phyloP scores from a whole-genome alignment of 768 basidiomycete species.

The Calocera viscosa region DNA sequence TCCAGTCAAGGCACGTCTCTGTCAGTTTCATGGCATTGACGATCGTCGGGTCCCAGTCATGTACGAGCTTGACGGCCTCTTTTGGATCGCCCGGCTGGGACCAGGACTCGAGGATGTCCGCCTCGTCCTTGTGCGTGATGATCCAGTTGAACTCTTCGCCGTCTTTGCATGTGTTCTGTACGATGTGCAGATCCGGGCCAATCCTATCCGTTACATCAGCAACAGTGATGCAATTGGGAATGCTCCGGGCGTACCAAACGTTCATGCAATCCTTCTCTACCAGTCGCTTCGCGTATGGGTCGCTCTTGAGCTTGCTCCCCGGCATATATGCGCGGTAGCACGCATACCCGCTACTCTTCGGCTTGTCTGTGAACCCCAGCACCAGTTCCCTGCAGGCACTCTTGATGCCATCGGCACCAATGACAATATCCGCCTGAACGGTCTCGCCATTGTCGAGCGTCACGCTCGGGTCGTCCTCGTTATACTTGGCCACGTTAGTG shows the following conservation, averaged over 20 bases:
- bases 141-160: constrained; percentile 13
- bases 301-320: constrained; percentile 1
- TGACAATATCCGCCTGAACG: constrained; percentile 40
- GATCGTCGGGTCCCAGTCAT: constrained; percentile 15
- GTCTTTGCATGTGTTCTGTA: constrained; percentile 11
- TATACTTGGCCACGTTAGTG: constrained; percentile 23
- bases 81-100: constrained; percentile 10
- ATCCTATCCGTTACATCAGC: constrained; percentile 5
- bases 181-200: constrained; percentile 12
- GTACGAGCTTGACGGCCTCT: constrained; percentile 8
- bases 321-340: constrained; percentile 14
- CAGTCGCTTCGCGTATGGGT: constrained; percentile 5
- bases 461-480: constrained; percentile 20
- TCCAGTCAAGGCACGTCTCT: constrained; percentile 14
- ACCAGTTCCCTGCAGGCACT: constrained; percentile 34
- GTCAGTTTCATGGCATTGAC: constrained; percentile 14
- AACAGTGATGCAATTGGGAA: not conserved
- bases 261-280: constrained; percentile 7
- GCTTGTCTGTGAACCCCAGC: constrained; percentile 17
- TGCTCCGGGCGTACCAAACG: not conserved
- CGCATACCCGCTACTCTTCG: constrained; percentile 12
- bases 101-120: constrained; percentile 14
- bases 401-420: constrained; percentile 48
- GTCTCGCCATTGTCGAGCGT: constrained; percentile 33
- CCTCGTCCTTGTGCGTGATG: constrained; percentile 13